Percentiles rank a stretch among this genome's conserved stretches.
phyloP scores from a whole-genome alignment of 164 flowering plant species.

The Liriodendron chinense region DNA sequence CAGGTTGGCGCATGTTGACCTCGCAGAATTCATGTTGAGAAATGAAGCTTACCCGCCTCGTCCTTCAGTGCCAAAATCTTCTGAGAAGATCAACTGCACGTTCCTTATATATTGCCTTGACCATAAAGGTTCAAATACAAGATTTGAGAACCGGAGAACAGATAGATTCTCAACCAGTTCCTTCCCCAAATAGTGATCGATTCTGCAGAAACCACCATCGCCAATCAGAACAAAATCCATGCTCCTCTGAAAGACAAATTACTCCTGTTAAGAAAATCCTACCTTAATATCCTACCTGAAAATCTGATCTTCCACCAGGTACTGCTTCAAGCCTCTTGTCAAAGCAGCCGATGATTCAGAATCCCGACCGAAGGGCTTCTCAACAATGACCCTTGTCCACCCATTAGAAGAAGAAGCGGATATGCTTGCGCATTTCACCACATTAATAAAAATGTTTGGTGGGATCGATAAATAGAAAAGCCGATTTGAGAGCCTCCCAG shows the following conservation, averaged over 20 bases:
- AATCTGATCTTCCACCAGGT: constrained; percentile 82
- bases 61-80: constrained; percentile 98
- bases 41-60: constrained; percentile 72
- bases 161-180: constrained; percentile 95
- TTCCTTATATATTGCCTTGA: constrained; percentile 88
- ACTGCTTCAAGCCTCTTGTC: constrained; percentile 72
- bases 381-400: constrained; percentile 97
- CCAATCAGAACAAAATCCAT: background rate
- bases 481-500: constrained; percentile 68
- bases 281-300: constrained; percentile 47
- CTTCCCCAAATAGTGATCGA: constrained; percentile 92
- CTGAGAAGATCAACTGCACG: constrained; percentile 89
- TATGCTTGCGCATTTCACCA: constrained; percentile 72
- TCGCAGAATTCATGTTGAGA: background rate
- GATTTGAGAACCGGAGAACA: constrained; percentile 94
- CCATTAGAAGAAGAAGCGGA: constrained; percentile 82
- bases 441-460: constrained; percentile 88
- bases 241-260: background rate
- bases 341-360: constrained; percentile 85
- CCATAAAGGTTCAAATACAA: constrained; percentile 92
- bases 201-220: constrained; percentile 42
- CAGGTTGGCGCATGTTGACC: background rate
- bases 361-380: constrained; percentile 96
- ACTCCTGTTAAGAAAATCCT: background rate
- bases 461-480: constrained; percentile 90